A percentile compares a stretch with the other conserved stretches of the same genome.
Evolutionary conservation across 208 protist genomes (phyloP).

Genomic region (Leishmania tarentolae): DNA sequence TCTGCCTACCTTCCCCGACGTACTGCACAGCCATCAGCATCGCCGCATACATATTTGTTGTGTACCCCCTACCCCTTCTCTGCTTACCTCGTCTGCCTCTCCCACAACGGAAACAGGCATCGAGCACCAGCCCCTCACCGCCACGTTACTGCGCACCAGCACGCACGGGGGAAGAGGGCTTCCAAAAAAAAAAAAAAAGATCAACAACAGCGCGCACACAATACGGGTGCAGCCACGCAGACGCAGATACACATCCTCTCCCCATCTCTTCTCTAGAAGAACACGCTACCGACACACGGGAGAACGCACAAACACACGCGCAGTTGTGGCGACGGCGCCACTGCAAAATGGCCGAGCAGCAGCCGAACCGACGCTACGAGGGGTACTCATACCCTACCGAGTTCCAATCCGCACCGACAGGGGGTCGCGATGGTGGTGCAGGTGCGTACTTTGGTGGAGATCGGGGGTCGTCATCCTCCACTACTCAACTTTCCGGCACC

Average conservation of each 20-base stretch:
- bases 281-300: not conserved
- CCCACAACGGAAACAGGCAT: not conserved
- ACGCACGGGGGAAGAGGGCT: not conserved
- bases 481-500: slow-evolving; percentile 3
- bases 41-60: not conserved
- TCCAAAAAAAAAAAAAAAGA: not conserved
- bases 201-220: not conserved
- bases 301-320: not conserved
- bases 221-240: not conserved
- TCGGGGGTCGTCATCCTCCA: slow-evolving; percentile 2
- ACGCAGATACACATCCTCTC: not conserved
- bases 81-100: not conserved
- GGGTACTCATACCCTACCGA: slow-evolving; percentile 32
- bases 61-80: not conserved
- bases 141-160: not conserved
- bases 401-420: slow-evolving; percentile 3
- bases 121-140: not conserved
- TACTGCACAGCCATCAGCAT: not conserved
- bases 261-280: not conserved
- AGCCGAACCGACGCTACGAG: slow-evolving; percentile 11
- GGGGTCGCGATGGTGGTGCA: not conserved
- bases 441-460: slow-evolving; percentile 20
- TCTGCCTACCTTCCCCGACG: not conserved
- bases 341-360: slow-evolving; percentile 2
- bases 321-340: not conserved